phyloP scores from a whole-genome alignment of 176 grass and related monocot species.

The Olyra latifolia region DNA sequence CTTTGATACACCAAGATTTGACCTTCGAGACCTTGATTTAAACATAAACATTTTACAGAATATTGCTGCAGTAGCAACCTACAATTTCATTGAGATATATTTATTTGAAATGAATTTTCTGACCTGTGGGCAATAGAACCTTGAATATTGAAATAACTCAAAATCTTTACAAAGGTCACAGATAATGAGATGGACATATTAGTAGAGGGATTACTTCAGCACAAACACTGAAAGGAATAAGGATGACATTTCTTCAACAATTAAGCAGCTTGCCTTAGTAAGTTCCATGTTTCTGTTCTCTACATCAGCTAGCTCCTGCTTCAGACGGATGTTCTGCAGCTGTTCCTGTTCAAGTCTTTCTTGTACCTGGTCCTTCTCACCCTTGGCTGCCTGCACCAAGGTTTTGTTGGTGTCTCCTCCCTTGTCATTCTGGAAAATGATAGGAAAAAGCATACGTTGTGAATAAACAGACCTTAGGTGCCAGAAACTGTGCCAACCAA shows the following conservation, averaged over 20 bases:
- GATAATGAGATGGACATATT: neutral
- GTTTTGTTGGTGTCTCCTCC: slow-evolving; percentile 46
- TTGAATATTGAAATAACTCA: neutral
- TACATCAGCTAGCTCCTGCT: slow-evolving; percentile 70
- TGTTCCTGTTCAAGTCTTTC: slow-evolving; percentile 64
- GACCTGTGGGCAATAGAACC: neutral
- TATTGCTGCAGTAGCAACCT: neutral
- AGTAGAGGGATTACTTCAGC: neutral
- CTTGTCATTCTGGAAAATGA: slow-evolving; percentile 60
- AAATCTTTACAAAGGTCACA: slow-evolving; percentile 2
- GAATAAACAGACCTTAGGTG: slow-evolving; percentile 1
- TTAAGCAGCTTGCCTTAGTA: slow-evolving; percentile 58
- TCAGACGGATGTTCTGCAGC: slow-evolving; percentile 59
- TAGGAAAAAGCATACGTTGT: neutral
- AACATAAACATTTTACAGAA: neutral
- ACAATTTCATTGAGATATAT: slow-evolving; percentile 10
- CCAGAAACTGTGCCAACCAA: neutral
- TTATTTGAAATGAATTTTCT: slow-evolving; percentile 22
- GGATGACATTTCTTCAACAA: neutral
- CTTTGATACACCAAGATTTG: neutral
- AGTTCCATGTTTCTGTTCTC: slow-evolving; percentile 75
- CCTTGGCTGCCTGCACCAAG: slow-evolving; percentile 42
- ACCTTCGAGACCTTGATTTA: neutral
- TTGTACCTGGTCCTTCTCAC: slow-evolving; percentile 70
- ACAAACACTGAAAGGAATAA: neutral